These are phyloP conservation scores for Fusarium gaditjirri DNA, from an alignment of 2,329 filamentous ascomycete genomes.

Conservation along the genomic window DNA sequence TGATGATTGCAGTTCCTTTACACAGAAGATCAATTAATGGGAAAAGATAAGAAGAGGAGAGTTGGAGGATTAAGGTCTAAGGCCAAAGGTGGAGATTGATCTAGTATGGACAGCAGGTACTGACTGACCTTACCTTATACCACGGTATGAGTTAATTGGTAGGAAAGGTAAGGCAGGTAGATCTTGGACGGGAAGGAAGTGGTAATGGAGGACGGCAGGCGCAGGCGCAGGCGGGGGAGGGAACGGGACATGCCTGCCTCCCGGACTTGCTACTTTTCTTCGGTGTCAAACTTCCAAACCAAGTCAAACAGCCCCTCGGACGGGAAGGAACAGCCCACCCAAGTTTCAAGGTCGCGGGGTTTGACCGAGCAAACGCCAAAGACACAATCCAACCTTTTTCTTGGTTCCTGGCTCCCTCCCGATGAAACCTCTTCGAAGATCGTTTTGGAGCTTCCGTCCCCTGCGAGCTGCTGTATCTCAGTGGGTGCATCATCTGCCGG, in stretches of 20 bases:
- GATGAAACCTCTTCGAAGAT: neutral
- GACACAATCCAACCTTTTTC: neutral
- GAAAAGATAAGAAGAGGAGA: slow-evolving; percentile 11
- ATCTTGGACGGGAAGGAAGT: slow-evolving; percentile 4
- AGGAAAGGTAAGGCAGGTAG: neutral
- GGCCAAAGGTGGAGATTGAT: slow-evolving; percentile 28
- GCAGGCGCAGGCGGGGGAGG: slow-evolving; percentile 14
- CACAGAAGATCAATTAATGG: slow-evolving; percentile 6
- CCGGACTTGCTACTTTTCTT: slow-evolving; percentile 7
- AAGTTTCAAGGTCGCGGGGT: slow-evolving; percentile 9
- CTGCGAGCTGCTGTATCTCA: neutral
- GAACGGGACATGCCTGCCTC: slow-evolving; percentile 36
- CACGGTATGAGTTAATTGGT: slow-evolving; percentile 17
- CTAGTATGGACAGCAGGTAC: neutral
- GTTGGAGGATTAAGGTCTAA: slow-evolving; percentile 30
- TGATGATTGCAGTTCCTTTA: slow-evolving; percentile 1
- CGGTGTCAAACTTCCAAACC: slow-evolving; percentile 13
- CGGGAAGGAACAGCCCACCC: slow-evolving; percentile 15
- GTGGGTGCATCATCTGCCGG: neutral
- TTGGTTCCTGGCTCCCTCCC: neutral
- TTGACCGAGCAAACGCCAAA: slow-evolving; percentile 12
- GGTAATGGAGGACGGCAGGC: slow-evolving; percentile 2
- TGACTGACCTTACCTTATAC: slow-evolving; percentile 6
- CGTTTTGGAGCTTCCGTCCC: neutral
- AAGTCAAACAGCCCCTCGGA: neutral